Percentiles rank a stretch among this genome's conserved stretches.
Evolutionary conservation across 371 early-diverging fungal genomes (phyloP).

Genomic region (Mortierella sp.): DNA sequence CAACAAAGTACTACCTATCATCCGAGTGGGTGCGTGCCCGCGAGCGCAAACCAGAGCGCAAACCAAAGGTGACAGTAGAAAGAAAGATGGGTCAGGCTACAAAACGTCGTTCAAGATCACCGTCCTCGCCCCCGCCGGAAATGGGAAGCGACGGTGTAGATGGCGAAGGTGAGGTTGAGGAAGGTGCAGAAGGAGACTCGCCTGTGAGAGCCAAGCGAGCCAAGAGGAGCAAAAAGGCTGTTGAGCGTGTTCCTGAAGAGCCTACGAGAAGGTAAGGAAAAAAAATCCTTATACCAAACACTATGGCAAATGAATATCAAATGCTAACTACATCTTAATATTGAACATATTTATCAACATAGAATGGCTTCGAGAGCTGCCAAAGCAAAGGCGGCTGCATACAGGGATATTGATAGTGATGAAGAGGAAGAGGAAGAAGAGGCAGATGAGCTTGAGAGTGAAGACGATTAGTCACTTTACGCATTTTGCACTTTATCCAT

Average conservation of each 20-base stretch:
- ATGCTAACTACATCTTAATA: neutral
- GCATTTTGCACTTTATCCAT: neutral
- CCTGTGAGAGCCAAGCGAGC: conserved; percentile 25
- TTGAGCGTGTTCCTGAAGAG: conserved; percentile 18
- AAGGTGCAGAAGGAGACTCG: neutral
- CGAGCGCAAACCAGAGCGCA: conserved; percentile 39
- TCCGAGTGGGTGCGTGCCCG: conserved; percentile 42
- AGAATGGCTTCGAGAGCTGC: conserved; percentile 55
- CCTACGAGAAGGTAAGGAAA: conserved; percentile 37
- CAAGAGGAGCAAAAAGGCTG: conserved; percentile 31
- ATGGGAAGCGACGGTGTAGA: conserved; percentile 18
- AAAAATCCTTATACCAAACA: neutral
- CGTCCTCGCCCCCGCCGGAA: conserved; percentile 6
- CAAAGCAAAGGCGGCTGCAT: conserved; percentile 33
- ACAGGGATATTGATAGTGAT: conserved; percentile 30
- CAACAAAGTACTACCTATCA: conserved; percentile 44
- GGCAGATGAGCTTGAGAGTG: conserved; percentile 22
- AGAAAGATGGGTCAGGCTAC: conserved; percentile 52
- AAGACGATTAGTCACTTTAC: neutral
- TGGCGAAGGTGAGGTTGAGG: neutral
- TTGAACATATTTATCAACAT: neutral
- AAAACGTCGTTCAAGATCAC: conserved; percentile 50
- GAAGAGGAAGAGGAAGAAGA: conserved; percentile 33
- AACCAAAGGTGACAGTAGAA: conserved; percentile 15
- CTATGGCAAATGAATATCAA: neutral